Evolutionary conservation across 371 early-diverging fungal genomes (phyloP).

Genomic region (Zychaea mexicana): DNA sequence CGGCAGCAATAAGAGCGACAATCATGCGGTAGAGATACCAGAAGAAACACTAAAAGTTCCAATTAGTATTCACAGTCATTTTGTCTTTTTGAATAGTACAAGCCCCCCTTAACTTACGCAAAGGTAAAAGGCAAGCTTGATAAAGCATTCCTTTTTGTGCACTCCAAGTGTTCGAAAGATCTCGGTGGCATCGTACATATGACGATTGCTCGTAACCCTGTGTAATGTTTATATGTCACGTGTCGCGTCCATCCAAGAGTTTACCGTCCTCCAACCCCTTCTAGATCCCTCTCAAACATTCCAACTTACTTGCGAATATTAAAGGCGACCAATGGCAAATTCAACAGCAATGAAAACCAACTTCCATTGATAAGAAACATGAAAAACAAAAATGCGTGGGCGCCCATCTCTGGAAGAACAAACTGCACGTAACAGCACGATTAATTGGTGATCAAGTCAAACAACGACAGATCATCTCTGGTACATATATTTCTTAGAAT

Average conservation of each 20-base stretch:
- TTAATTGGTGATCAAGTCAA: too few relatives aligned
- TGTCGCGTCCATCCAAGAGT: not conserved
- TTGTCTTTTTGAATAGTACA: too few relatives aligned
- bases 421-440: too few relatives aligned
- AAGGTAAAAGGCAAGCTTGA: constrained; percentile 94
- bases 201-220: constrained; percentile 79
- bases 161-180: constrained; percentile 89
- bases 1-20: constrained; percentile 66
- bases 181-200: constrained; percentile 96
- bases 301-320: constrained; percentile 80
- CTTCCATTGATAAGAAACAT: constrained; percentile 85
- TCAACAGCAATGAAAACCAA: constrained; percentile 86
- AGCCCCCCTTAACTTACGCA: constrained; percentile 57
- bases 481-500: not conserved
- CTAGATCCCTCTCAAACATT: not conserved
- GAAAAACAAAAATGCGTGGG: constrained; percentile 80
- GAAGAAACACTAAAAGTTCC: constrained; percentile 71
- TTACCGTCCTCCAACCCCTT: not conserved
- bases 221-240: not conserved
- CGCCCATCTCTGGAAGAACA: constrained; percentile 90
- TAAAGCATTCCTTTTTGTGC: constrained; percentile 94
- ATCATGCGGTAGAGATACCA: constrained; percentile 86
- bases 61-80: too few relatives aligned
- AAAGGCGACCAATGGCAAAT: constrained; percentile 84
- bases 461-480: too few relatives aligned